These are phyloP conservation scores for Yamadazyma taylorii DNA, from an alignment of 1,139 yeast genomes.

Conservation along the genomic window DNA sequence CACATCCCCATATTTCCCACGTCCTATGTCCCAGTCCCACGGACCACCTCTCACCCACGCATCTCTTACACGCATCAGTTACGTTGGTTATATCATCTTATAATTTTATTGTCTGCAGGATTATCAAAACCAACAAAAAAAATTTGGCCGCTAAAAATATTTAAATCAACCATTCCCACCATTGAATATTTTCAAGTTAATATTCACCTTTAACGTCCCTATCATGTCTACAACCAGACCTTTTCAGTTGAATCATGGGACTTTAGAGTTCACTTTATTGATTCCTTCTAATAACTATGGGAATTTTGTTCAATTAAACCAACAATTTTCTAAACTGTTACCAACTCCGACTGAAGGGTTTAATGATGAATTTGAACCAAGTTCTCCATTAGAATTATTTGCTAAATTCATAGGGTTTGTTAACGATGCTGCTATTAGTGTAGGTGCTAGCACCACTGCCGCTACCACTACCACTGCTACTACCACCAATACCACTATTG, in stretches of 20 bases:
- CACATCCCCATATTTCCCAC: too few relatives aligned
- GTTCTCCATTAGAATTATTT: slow-evolving; percentile 82
- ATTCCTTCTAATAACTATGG: slow-evolving; percentile 83
- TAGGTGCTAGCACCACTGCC: not conserved
- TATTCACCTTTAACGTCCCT: too few relatives aligned
- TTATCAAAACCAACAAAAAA: slow-evolving; percentile 30
- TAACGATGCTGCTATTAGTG: slow-evolving; percentile 5
- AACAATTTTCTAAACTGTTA: slow-evolving; percentile 74
- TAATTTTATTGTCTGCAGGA: slow-evolving; percentile 20
- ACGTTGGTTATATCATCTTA: slow-evolving; percentile 10
- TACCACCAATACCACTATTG: slow-evolving; percentile 2
- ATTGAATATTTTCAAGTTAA: too few relatives aligned
- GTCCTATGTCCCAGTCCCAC: too few relatives aligned
- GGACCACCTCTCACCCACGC: too few relatives aligned
- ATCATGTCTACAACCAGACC: slow-evolving; percentile 49
- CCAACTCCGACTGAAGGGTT: slow-evolving; percentile 83
- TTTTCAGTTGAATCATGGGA: slow-evolving; percentile 78
- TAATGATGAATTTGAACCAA: slow-evolving; percentile 86
- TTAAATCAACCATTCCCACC: not conserved
- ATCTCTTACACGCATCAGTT: too few relatives aligned
- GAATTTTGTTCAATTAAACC: slow-evolving; percentile 83
- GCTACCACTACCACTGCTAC: not conserved
- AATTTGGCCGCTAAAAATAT: not conserved
- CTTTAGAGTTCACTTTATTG: slow-evolving; percentile 82
- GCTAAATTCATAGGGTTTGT: slow-evolving; percentile 78